Conservation (phyloP, 768 basidiomycete genomes). For the Phlegmacium glaucopus region DNA sequence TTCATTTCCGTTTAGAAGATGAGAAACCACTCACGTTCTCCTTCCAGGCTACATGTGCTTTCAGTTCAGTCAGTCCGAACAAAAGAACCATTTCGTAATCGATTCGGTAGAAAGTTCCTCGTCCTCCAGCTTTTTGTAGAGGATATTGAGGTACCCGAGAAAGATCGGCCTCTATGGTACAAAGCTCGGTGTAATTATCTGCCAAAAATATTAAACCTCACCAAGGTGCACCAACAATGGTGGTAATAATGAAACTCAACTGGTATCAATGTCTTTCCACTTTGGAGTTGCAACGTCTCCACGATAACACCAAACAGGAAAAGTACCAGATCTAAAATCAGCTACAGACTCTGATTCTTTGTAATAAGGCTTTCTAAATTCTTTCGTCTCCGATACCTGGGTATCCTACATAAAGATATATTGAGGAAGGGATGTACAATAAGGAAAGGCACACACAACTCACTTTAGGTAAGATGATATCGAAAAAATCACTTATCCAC, state of each 20-base stretch:
- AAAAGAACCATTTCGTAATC: constrained; percentile 42
- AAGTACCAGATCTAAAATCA: constrained; percentile 15
- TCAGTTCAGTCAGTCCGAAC: constrained; percentile 52
- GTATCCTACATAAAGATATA: constrained; percentile 33
- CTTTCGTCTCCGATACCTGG: constrained; percentile 41
- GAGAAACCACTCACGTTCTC: constrained; percentile 33
- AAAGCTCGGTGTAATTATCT: constrained; percentile 27
- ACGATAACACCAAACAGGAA: constrained; percentile 24
- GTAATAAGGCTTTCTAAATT: constrained; percentile 37
- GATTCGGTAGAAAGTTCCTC: constrained; percentile 26
- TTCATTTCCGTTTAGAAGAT: neutral
- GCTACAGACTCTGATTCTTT: constrained; percentile 21
- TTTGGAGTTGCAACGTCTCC: constrained; percentile 19
- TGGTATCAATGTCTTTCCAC: constrained; percentile 26
- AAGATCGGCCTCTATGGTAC: constrained; percentile 25
- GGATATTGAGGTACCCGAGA: constrained; percentile 18
- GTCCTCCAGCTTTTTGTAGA: constrained; percentile 8
- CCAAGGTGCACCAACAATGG: neutral
- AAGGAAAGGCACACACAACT: neutral
- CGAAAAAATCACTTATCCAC: constrained; percentile 37
- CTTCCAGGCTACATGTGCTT: constrained; percentile 49
- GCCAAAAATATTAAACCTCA: neutral
- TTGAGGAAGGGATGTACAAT: neutral
- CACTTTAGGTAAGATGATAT: constrained; percentile 41
- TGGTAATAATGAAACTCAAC: constrained; percentile 10